Base-by-base conservation (phyloP, 352 stramenopile genomes). In the Globisporangium orthogonon region DNA sequence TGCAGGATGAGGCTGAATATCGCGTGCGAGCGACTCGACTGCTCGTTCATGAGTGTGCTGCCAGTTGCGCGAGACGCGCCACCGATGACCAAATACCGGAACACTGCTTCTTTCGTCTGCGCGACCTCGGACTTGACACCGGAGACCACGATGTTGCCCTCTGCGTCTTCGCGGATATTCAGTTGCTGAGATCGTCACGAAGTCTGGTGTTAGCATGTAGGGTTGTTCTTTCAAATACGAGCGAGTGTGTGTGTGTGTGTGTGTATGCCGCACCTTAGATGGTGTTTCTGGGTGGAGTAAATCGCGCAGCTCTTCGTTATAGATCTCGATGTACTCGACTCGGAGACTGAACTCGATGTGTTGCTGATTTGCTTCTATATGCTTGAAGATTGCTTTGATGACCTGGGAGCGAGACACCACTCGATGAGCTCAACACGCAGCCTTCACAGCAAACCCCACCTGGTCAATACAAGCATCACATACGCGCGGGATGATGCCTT, bases 261-360 rank as follows among this genome's bases (percentile, higher is more conserved):
- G 23, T 23, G 23, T 17, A n/a, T n/a, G 15, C 15, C 23, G 28
- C 18, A 79, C 71, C 67, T 90, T 92, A 39, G 76, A 81, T 0
- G 78, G 66, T 0, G 78, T 94, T 52, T 94, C 82, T 0, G 79
- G 75, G 37, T 90, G 88, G 7, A 99, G 77, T 33, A 99, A 72
- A 65, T 99, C 96, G 4, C 91, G 82, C 10, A 99, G 78, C 55
- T 98, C 90, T 84, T 99, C 97, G 58, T 98, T 99, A 78, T 99
- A 99, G 56, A 99, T 97, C 83, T 99, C 97, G 48, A 99, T 79
- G 67, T 97, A 99, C 29, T 96, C 96, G 40, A 98, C 87, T 15
- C 89, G 77, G 14, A 99, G 69, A n/a, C 79, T 81, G 58, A 94
- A 94, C 52, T 97, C 86, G 29, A 77, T 65, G 9, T 40, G 58